phyloP scores from a whole-genome alignment of 2,329 filamentous ascomycete genomes.

The Trichoderma sp. region DNA sequence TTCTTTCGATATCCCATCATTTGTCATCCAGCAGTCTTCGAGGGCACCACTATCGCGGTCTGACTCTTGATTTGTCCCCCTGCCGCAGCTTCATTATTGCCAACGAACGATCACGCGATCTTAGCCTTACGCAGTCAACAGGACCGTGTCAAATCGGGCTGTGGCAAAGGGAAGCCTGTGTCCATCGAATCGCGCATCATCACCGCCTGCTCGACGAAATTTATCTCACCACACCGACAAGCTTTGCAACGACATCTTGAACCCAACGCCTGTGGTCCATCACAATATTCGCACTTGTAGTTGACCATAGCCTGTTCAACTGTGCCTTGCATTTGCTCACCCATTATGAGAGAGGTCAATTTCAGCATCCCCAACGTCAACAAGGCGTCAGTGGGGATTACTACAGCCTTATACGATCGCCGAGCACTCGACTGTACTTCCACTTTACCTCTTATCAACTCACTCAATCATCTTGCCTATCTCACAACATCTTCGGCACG shows the following conservation, averaged over 20 bases:
- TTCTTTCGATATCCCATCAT: conserved; percentile 19
- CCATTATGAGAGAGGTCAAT: conserved; percentile 97
- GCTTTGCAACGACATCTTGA: neutral
- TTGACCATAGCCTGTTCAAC: neutral
- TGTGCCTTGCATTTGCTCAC: conserved; percentile 20
- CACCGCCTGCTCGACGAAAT: neutral
- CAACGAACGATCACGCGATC: conserved; percentile 10
- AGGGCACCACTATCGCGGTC: neutral
- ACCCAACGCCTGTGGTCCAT: neutral
- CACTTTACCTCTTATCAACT: conserved; percentile 96
- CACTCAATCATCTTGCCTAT: conserved; percentile 96
- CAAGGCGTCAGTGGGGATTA: conserved; percentile 98
- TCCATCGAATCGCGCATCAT: neutral
- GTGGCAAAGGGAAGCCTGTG: neutral
- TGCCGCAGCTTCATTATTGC: neutral
- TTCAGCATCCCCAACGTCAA: conserved; percentile 99
- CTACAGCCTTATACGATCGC: conserved; percentile 95
- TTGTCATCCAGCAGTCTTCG: conserved; percentile 11
- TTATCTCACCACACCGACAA: neutral
- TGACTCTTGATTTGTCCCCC: neutral
- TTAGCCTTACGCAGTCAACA: conserved; percentile 3
- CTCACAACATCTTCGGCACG: conserved; percentile 96
- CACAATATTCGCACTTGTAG: neutral
- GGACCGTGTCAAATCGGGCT: neutral
- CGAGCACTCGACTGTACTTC: conserved; percentile 97